Percentiles rank a stretch among this genome's conserved stretches.
phyloP scores from a whole-genome alignment of 2,329 filamentous ascomycete genomes.

The Pseudocercospora cruenta region DNA sequence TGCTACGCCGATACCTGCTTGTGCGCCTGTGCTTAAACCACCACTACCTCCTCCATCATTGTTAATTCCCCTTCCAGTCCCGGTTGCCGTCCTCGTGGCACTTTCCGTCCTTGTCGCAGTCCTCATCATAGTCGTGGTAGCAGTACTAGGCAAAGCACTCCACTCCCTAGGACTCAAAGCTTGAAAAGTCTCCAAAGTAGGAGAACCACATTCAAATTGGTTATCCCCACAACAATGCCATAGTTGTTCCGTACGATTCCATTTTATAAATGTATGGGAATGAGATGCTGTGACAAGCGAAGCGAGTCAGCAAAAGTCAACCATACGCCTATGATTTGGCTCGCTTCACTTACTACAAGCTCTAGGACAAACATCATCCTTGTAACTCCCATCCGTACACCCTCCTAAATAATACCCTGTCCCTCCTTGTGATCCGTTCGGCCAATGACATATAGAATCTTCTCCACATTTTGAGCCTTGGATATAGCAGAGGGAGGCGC shows the following conservation, averaged over 20 bases:
- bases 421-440: neutral
- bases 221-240: neutral
- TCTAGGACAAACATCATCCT: neutral
- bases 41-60: neutral
- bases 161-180: neutral
- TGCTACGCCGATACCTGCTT: conserved; percentile 1
- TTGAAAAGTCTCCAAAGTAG: neutral
- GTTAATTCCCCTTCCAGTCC: neutral
- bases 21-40: neutral
- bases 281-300: neutral
- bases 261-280: neutral
- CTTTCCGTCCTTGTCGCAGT: neutral
- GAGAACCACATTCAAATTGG: neutral
- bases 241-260: neutral
- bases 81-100: conserved; percentile 9
- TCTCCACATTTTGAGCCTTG: neutral
- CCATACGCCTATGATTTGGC: too few relatives aligned
- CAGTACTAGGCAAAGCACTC: conserved; percentile 1
- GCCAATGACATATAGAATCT: neutral
- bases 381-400: neutral
- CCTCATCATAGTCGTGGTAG: conserved; percentile 10
- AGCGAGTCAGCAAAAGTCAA: too few relatives aligned
- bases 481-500: neutral
- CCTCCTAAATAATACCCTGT: neutral
- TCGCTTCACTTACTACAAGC: too few relatives aligned